A percentile compares a stretch with the other conserved stretches of the same genome.
Evolutionary conservation across 495 filamentous ascomycete genomes (phyloP).

Genomic region (Trichoderma orchidacearum): DNA sequence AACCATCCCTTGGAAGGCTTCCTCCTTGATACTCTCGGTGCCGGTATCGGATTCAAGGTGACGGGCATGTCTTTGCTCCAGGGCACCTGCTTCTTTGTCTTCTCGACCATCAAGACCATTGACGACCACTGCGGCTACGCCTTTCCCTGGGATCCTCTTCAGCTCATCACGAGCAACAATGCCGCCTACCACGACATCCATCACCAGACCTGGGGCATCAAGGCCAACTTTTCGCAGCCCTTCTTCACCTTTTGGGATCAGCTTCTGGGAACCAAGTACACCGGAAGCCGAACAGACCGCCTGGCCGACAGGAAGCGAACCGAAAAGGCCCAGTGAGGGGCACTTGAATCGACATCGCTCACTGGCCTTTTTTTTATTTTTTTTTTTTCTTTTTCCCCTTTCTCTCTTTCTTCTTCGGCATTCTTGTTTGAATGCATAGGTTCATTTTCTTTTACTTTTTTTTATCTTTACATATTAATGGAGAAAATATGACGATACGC

Average conservation of each 20-base stretch:
- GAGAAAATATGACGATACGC: constrained; percentile 2
- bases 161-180: constrained; percentile 84
- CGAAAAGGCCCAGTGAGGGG: constrained; percentile 13
- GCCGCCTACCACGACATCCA: constrained; percentile 94
- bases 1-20: constrained; percentile 93
- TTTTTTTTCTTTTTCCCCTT: too few species aligned
- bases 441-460: background rate
- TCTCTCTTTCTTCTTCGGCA: background rate
- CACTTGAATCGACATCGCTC: constrained; percentile 5
- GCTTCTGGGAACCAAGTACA: constrained; percentile 58
- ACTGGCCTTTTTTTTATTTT: constrained; percentile 12
- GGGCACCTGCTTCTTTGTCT: constrained; percentile 72
- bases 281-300: constrained; percentile 37
- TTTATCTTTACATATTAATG: constrained; percentile 1
- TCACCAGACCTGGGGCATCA: constrained; percentile 98
- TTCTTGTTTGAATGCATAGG: background rate
- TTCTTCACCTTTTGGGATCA: constrained; percentile 83
- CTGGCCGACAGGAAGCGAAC: constrained; percentile 22
- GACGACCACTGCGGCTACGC: constrained; percentile 94
- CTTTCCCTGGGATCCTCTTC: constrained; percentile 91
- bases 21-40: constrained; percentile 78
- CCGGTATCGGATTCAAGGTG: constrained; percentile 65
- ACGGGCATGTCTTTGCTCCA: constrained; percentile 66
- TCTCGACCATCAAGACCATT: constrained; percentile 84
- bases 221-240: constrained; percentile 63